Base-by-base conservation (phyloP, 805 yeast species). In the Ogataea zsoltii region DNA sequence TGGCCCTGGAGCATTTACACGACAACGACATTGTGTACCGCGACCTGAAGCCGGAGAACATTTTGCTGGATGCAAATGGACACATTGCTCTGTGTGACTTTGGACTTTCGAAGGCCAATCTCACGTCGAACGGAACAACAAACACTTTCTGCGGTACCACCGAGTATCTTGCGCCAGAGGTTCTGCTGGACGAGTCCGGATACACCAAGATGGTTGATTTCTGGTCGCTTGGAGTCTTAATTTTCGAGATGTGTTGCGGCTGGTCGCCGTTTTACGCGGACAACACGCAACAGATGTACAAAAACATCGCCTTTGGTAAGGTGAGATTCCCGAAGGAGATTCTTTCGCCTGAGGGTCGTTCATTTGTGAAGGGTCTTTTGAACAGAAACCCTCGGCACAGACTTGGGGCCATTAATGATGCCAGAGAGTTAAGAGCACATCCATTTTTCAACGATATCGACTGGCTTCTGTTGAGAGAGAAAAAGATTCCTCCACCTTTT, bases 241-340 rank as follows among this genome's bases (percentile, higher is more conserved):
- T 94, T 37, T 94, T 94, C 68, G 99, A 94, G 71, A 94, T 94
- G 99, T 91, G 98, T 68, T 94, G 98, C 71, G 99, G 99, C 41
- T 94, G 98, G 99, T 87, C 96, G 4, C 99, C 99, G 44, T 94
- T 94, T 67, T 94, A 89, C 61, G 99, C 98, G 21, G 97, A 92
- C 52, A 92, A 89, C 66, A 90, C 96, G 41, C 98, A 94, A 71
- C 97, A 94, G 68, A 94, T 94, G 99, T 94, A 94, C 71, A 94
- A 92, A 71, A 94, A 94, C 69, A 94, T 94, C 71, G 99, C 98
- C 4, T 94, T 90, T 69, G 99, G 99, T 51, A 94, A 92, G 67
- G 98, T 94, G 36, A 79, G 96, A 61, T 94, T 94, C 68, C 99
- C 99, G 40, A 89, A 92, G 65, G 99, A 94, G 63, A 95, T 94